These are phyloP conservation scores for Ogataea pilisensis DNA, from an alignment of 805 yeast genomes.

Conservation along the genomic window DNA sequence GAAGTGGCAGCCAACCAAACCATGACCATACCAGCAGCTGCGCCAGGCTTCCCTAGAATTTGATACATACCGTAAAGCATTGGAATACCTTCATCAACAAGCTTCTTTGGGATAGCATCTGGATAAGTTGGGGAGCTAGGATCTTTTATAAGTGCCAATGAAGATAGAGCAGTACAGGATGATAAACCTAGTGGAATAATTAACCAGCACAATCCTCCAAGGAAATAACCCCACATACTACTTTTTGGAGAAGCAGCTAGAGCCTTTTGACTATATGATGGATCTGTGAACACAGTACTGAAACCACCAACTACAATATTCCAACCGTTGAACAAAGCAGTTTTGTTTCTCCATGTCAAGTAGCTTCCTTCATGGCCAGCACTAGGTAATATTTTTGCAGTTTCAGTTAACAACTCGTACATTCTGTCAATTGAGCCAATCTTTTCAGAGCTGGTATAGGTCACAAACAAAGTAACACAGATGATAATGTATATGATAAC, in stretches of 20 bases:
- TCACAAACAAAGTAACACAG: slow-evolving; percentile 21
- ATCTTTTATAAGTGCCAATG: slow-evolving; percentile 31
- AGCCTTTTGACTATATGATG: slow-evolving; percentile 30
- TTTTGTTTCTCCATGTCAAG: slow-evolving; percentile 31
- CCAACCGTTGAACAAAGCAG: slow-evolving; percentile 35
- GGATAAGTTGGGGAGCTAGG: slow-evolving; percentile 41
- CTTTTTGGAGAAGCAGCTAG: slow-evolving; percentile 26
- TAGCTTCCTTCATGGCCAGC: slow-evolving; percentile 29
- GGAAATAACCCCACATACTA: slow-evolving; percentile 29
- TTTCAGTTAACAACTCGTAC: slow-evolving; percentile 29
- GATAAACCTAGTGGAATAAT: slow-evolving; percentile 30
- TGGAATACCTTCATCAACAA: slow-evolving; percentile 39
- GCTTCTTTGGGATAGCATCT: slow-evolving; percentile 30
- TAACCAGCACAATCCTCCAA: slow-evolving; percentile 32
- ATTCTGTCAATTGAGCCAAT: slow-evolving; percentile 34
- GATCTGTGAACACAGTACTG: slow-evolving; percentile 28
- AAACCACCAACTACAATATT: slow-evolving; percentile 31
- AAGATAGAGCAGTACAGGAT: slow-evolving; percentile 31
- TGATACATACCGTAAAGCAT: slow-evolving; percentile 32
- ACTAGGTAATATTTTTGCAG: slow-evolving; percentile 16
- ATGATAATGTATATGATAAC: slow-evolving; percentile 40
- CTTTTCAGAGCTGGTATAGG: slow-evolving; percentile 26
- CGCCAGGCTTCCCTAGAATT: slow-evolving; percentile 37
- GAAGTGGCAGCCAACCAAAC: slow-evolving; percentile 41
- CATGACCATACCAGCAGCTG: slow-evolving; percentile 38